Conservation (phyloP, 2,329 filamentous ascomycete species). For the Coleophoma cylindrospora region DNA sequence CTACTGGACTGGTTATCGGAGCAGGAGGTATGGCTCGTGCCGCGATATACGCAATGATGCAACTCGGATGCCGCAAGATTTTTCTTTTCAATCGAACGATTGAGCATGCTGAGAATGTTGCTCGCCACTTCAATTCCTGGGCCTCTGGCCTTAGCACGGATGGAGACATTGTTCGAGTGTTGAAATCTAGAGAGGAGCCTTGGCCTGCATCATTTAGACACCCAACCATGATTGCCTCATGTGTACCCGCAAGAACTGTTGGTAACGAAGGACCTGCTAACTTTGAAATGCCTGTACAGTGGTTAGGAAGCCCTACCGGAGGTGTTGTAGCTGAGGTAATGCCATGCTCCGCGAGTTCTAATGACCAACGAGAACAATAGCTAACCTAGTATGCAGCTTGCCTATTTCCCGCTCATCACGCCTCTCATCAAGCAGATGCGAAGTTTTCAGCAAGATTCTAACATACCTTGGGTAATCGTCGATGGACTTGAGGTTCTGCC, state of each 20-base stretch:
- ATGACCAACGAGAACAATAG: background rate
- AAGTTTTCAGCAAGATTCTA: constrained; percentile 37
- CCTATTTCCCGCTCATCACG: constrained; percentile 69
- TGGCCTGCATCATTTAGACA: constrained; percentile 61
- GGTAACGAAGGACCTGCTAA: constrained; percentile 60
- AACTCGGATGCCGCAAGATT: constrained; percentile 71
- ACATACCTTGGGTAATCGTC: constrained; percentile 67
- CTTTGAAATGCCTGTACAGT: constrained; percentile 63
- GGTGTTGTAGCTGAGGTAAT: constrained; percentile 64
- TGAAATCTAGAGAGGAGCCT: constrained; percentile 50
- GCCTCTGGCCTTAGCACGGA: constrained; percentile 20
- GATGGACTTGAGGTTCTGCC: constrained; percentile 70
- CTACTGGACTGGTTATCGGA: constrained; percentile 52
- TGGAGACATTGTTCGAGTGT: constrained; percentile 34
- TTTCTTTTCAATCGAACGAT: constrained; percentile 69
- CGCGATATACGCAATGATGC: constrained; percentile 72
- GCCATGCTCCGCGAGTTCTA: background rate
- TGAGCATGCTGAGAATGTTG: constrained; percentile 59
- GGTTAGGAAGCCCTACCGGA: constrained; percentile 68
- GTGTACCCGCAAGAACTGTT: constrained; percentile 67
- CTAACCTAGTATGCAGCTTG: constrained; percentile 34
- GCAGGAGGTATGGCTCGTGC: constrained; percentile 74
- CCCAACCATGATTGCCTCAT: constrained; percentile 72
- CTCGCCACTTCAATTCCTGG: constrained; percentile 60
- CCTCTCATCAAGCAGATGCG: constrained; percentile 63